phyloP scores from a whole-genome alignment of 169 alveolate species.

The Eimeria tenella region DNA sequence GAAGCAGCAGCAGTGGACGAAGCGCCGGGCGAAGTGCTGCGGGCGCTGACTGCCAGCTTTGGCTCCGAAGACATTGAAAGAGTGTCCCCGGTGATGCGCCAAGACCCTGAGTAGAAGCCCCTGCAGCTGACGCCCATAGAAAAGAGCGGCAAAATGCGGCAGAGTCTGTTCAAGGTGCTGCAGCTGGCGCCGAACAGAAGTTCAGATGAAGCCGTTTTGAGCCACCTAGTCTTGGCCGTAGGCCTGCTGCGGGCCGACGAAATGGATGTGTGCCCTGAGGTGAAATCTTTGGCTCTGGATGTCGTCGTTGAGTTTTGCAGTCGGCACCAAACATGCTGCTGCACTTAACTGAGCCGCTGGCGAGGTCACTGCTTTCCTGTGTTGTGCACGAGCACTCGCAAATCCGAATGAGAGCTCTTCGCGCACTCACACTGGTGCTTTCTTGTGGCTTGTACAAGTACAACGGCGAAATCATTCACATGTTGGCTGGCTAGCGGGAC shows the following conservation, averaged over 20 bases:
- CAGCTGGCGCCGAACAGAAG: constrained; percentile 29
- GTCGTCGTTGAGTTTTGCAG: constrained; percentile 81
- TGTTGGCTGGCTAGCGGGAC: constrained; percentile 93
- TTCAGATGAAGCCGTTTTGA: constrained; percentile 51
- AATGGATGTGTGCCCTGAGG: constrained; percentile 93
- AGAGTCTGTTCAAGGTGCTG: constrained; percentile 27
- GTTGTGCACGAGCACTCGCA: constrained; percentile 89
- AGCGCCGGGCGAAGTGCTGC: constrained; percentile 30
- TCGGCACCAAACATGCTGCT: constrained; percentile 85
- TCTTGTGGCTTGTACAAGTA: constrained; percentile 91
- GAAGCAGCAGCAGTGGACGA: constrained; percentile 37
- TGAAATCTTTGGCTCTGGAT: constrained; percentile 87
- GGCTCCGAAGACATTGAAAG: constrained; percentile 79
- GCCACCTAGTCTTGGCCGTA: constrained; percentile 85
- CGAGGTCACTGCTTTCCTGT: constrained; percentile 87
- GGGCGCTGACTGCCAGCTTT: constrained; percentile 47
- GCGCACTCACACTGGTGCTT: constrained; percentile 90
- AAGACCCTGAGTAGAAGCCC: constrained; percentile 76
- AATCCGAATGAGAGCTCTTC: constrained; percentile 89
- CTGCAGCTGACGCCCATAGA: constrained; percentile 77
- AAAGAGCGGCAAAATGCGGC: constrained; percentile 75
- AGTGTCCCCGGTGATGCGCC: constrained; percentile 77
- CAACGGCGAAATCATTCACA: constrained; percentile 90
- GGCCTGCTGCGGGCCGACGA: constrained; percentile 89
- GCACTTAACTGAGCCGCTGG: constrained; percentile 91